phyloP scores from a whole-genome alignment of 2,329 filamentous ascomycete species.

The Conoideocrella luteorostrata region DNA sequence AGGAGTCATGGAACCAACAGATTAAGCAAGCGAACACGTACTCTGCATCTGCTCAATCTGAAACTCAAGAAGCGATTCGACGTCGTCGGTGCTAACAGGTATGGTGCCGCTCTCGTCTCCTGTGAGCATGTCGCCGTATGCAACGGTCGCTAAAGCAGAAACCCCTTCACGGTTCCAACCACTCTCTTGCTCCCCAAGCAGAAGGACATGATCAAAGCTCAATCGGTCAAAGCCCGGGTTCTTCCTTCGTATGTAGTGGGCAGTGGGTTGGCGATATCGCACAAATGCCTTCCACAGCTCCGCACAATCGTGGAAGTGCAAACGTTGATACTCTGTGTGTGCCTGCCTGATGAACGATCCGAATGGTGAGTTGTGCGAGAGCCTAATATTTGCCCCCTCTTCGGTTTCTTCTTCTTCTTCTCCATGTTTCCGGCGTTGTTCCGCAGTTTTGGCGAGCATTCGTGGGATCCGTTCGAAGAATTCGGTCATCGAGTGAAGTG shows the following conservation, averaged over 20 bases:
- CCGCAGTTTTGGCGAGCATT: conserved; percentile 56
- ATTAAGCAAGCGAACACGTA: conserved; percentile 27
- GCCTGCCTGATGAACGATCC: conserved; percentile 74
- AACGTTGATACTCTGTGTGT: conserved; percentile 69
- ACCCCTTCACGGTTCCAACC: conserved; percentile 42
- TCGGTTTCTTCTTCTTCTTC: conserved; percentile 38
- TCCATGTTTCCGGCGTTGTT: conserved; percentile 50
- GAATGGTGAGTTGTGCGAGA: conserved; percentile 70
- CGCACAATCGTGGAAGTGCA: conserved; percentile 74
- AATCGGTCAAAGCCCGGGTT: conserved; percentile 51
- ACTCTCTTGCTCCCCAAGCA: conserved; percentile 42
- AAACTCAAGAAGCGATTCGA: conserved; percentile 77
- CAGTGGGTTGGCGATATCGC: conserved; percentile 71
- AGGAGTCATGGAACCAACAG: not conserved
- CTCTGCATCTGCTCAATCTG: conserved; percentile 85
- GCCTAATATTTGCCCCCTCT: conserved; percentile 44
- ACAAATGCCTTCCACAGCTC: conserved; percentile 80
- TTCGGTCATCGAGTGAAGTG: conserved; percentile 69
- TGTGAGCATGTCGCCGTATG: conserved; percentile 48
- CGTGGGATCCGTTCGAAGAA: conserved; percentile 60
- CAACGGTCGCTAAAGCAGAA: conserved; percentile 38
- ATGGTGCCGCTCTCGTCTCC: conserved; percentile 33
- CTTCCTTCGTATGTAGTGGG: conserved; percentile 56
- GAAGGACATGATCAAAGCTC: conserved; percentile 52
- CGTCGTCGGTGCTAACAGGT: conserved; percentile 67